Base-by-base conservation (phyloP, 1,139 yeast genomes). In the Saccharomycopsis hybrid region DNA sequence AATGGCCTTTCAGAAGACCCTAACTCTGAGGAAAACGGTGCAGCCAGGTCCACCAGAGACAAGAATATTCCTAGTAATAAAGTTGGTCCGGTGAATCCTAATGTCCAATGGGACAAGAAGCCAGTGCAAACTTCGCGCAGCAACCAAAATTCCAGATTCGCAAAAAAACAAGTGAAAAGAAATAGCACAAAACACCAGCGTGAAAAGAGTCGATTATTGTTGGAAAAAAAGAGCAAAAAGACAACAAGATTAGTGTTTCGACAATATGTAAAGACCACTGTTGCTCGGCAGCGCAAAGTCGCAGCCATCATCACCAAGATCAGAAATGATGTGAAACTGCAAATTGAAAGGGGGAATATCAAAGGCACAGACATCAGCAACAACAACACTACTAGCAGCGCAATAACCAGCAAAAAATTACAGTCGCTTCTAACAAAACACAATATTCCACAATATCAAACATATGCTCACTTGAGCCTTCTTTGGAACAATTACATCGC, bases 401-500 rank as follows among this genome's bases (percentile, higher is more conserved):
- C n/a, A n/a, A n/a, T n/a, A n/a, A n/a, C n/a, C n/a, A n/a, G n/a
- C n/a, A n/a, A n/a, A n/a, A n/a, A n/a, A n/a, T 13, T 13, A 33
- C 11, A 30, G 7, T 8, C 11, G 18, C 39, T 44, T 25, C 7
- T 36, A 5, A 24, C 7, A n/a, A 71, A 68, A 53, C 65, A 68
- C 46, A 59, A 67, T 1, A 67, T 82, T 8, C 78, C 85, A 5
- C 64, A 65, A 38, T 80, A 73, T 58, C 78, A 75, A 46, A 77
- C 78, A 38, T 86, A 80, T 55, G 47, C 65, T 1, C 70, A 72
- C 2, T 64, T 85, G 59, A 73, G 81, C 60, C 57, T 59, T 18
- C 65, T 86, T 29, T 86, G 95, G 95, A 73, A 71, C 36, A 65
- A 65, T 11, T 86, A 86, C 59, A 76, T 80, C 51, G 66, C 65